Percentiles rank a stretch among this genome's conserved stretches.
Conservation (phyloP, 2,329 filamentous ascomycete genomes). For the Cladosporium sp. region DNA sequence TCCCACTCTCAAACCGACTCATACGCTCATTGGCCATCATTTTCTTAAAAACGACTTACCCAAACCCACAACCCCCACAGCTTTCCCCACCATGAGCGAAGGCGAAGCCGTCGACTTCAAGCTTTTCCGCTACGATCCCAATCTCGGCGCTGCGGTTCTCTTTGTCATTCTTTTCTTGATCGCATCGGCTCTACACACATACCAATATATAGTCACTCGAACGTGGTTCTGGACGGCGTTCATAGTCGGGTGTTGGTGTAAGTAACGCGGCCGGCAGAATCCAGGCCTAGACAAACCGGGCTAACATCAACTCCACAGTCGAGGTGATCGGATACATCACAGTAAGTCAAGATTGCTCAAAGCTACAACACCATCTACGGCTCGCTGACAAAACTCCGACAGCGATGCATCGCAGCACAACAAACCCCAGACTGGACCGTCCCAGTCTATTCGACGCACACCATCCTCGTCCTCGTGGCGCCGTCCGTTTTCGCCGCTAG, state of each 20-base stretch:
- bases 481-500: conserved; percentile 48
- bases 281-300: too few species aligned
- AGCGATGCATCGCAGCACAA: not conserved
- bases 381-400: conserved; percentile 35
- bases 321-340: conserved; percentile 3
- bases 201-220: conserved; percentile 38
- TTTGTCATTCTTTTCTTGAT: not conserved
- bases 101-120: not conserved
- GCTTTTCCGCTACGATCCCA: conserved; percentile 6
- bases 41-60: too few species aligned
- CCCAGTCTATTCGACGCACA: conserved; percentile 22
- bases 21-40: too few species aligned
- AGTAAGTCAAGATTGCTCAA: conserved; percentile 37
- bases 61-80: too few species aligned
- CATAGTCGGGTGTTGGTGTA: conserved; percentile 33
- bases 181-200: not conserved
- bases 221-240: conserved; percentile 50
- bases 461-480: conserved; percentile 43
- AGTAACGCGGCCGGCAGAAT: not conserved
- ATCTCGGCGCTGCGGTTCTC: not conserved
- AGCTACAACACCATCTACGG: conserved; percentile 23
- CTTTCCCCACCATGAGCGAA: not conserved
- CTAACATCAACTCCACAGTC: not conserved
- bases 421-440: conserved; percentile 5
- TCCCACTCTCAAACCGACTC: too few species aligned